Evolutionary conservation across 2,329 filamentous ascomycete species (phyloP), one percentile per base, ranked within the genome.

Genomic region (Colletotrichum gigasporum): DNA sequence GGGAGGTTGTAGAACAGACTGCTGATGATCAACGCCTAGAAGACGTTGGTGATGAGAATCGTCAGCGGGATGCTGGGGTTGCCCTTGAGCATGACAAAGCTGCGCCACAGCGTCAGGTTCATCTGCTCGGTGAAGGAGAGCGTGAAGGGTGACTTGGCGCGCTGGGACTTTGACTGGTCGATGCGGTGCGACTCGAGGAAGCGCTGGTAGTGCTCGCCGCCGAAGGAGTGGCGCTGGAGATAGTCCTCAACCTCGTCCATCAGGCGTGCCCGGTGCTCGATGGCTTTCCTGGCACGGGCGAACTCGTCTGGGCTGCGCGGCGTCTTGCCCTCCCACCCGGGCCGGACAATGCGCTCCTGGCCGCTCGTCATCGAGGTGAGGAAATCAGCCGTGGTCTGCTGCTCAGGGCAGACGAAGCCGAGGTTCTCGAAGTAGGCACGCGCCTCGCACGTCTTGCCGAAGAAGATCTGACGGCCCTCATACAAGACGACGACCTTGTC

Each of bases 331-430:
- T 74, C 71, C 26, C 66, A 74, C 0, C 72, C 73, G 4, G 69
- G 67, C 28, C 65, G 67, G 34, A 72, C 61, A 20, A 69, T 44
- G 35, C 72, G 72, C 50, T 75, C 73, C 5, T 63, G 65, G 8
- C 70, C 69, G 37, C 69, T 73, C 1, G 80, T 82, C 6, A 83
- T 76, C 5, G 89, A 88, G 3, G 91, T 93, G 51, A 94, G 76
- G 77, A 93, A 93, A 72, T 93, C 91, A 1, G 90, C 87, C 1
- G 90, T 92, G 0, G 91, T 93, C 69, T 90, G 80, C 39, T 79
- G 73, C 3, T 79, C 77, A 1, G 79, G 79, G 26, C 78, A 90
- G 28, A 85, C 79, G 69, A 91, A 93, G 0, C 91, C 90, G 62
- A 92, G 80, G 20, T 83, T 77, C 60, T 87, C 79, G 70, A 93